Conservation (phyloP, 345 rosid species). For the Salix koriyanagi region DNA sequence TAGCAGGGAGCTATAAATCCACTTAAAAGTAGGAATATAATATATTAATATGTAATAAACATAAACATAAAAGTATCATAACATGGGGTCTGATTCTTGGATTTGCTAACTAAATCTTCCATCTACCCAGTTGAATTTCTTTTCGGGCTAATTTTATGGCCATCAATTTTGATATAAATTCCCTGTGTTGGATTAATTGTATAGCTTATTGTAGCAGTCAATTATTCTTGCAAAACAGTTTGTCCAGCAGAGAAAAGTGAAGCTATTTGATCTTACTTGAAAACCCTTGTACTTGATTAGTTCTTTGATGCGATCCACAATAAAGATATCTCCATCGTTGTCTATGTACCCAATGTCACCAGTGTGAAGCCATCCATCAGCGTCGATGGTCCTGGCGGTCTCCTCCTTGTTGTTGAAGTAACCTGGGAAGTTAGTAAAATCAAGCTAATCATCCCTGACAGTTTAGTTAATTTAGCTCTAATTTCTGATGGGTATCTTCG, state of each 20-base stretch:
- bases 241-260: neutral
- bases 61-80: neutral
- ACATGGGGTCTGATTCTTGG: no score
- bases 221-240: neutral
- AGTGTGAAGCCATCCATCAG: constrained; percentile 82
- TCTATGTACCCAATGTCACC: constrained; percentile 90
- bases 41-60: neutral
- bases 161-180: no score
- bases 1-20: no score
- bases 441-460: neutral
- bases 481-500: neutral
- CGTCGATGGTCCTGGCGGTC: constrained; percentile 66
- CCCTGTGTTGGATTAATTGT: no score
- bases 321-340: constrained; percentile 82
- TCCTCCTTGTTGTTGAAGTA: constrained; percentile 74
- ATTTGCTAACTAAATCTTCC: no score
- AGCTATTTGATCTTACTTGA: constrained; percentile 49
- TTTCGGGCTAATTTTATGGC: no score
- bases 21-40: neutral
- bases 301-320: constrained; percentile 94
- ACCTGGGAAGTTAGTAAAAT: constrained; percentile 26
- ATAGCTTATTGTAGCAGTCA: no score
- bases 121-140: no score
- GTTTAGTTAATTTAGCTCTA: neutral
- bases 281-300: constrained; percentile 91